Evolutionary conservation across 2,329 filamentous ascomycete species (phyloP).

Genomic region (Diaporthe longicolla): DNA sequence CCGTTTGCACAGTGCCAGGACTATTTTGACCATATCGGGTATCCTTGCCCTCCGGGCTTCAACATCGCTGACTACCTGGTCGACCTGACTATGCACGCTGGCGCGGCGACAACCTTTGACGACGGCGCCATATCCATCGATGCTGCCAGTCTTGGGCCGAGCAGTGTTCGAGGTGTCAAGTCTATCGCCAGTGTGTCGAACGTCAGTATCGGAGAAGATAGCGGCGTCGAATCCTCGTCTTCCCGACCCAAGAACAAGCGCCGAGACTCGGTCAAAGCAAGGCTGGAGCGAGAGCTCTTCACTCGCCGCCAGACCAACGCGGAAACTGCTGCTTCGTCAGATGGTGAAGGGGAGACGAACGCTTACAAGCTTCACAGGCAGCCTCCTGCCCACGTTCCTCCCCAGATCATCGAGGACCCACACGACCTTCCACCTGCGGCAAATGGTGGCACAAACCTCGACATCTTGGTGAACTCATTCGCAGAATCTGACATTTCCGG

Average conservation of each 20-base stretch:
- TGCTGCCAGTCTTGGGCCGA: slow-evolving; percentile 80
- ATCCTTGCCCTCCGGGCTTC: slow-evolving; percentile 94
- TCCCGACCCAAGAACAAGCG: slow-evolving; percentile 78
- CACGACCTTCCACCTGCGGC: slow-evolving; percentile 74
- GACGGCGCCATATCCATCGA: slow-evolving; percentile 69
- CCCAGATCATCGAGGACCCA: slow-evolving; percentile 77
- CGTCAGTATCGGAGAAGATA: slow-evolving; percentile 79
- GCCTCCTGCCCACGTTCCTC: slow-evolving; percentile 59
- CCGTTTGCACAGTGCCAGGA: slow-evolving; percentile 89
- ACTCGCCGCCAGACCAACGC: slow-evolving; percentile 81
- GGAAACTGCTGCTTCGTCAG: slow-evolving; percentile 74
- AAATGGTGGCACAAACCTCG: slow-evolving; percentile 80
- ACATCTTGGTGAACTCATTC: slow-evolving; percentile 84
- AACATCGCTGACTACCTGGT: slow-evolving; percentile 99
- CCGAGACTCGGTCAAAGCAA: slow-evolving; percentile 84
- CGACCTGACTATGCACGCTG: slow-evolving; percentile 96
- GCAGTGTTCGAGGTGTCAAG: slow-evolving; percentile 90
- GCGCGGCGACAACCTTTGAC: slow-evolving; percentile 71
- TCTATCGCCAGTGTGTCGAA: slow-evolving; percentile 89
- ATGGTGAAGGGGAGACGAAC: slow-evolving; percentile 65
- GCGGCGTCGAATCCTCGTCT: slow-evolving; percentile 70
- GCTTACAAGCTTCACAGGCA: slow-evolving; percentile 67
- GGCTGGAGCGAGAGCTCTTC: slow-evolving; percentile 91
- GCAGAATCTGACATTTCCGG: slow-evolving; percentile 82
- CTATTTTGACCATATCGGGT: slow-evolving; percentile 94